phyloP scores from a whole-genome alignment of 192 early-diverging fungal genomes.

The Coemansia sp. region DNA sequence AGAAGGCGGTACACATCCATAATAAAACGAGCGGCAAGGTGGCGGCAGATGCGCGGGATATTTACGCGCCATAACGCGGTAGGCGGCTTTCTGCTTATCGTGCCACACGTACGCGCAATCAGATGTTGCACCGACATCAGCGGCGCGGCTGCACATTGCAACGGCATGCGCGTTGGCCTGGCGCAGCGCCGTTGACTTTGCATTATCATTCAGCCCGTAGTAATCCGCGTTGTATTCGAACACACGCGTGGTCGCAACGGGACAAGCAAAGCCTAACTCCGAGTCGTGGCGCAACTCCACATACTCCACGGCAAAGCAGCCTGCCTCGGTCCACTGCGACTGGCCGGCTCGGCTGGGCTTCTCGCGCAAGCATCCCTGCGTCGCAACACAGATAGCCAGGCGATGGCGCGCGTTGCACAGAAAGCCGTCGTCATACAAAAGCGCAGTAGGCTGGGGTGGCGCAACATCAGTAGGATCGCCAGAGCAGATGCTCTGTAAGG shows the following conservation, averaged over 20 bases:
- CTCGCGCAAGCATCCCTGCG: constrained; percentile 16
- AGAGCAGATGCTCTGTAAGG: constrained; percentile 51
- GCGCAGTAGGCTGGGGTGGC: constrained; percentile 14
- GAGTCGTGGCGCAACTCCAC: constrained; percentile 22
- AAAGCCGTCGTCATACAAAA: constrained; percentile 42
- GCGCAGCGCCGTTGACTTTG: constrained; percentile 28
- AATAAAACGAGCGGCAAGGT: constrained; percentile 45
- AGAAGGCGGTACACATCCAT: constrained; percentile 35
- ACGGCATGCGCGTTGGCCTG: constrained; percentile 25
- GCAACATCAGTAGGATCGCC: neutral
- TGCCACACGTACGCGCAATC: constrained; percentile 50
- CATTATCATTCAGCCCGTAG: constrained; percentile 41
- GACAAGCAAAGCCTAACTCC: constrained; percentile 37
- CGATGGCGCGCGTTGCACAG: constrained; percentile 46
- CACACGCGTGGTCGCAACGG: constrained; percentile 9
- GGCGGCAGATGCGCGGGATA: constrained; percentile 35
- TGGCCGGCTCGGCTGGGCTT: constrained; percentile 16
- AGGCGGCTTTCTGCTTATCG: constrained; percentile 53
- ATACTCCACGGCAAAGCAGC: constrained; percentile 24
- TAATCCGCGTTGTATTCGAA: constrained; percentile 50
- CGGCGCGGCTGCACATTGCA: constrained; percentile 26
- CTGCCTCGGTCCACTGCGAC: constrained; percentile 39
- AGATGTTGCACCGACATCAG: constrained; percentile 11
- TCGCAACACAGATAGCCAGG: constrained; percentile 31
- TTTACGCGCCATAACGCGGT: constrained; percentile 39